Base-by-base conservation (phyloP, 768 basidiomycete genomes). In the Russula foetens region DNA sequence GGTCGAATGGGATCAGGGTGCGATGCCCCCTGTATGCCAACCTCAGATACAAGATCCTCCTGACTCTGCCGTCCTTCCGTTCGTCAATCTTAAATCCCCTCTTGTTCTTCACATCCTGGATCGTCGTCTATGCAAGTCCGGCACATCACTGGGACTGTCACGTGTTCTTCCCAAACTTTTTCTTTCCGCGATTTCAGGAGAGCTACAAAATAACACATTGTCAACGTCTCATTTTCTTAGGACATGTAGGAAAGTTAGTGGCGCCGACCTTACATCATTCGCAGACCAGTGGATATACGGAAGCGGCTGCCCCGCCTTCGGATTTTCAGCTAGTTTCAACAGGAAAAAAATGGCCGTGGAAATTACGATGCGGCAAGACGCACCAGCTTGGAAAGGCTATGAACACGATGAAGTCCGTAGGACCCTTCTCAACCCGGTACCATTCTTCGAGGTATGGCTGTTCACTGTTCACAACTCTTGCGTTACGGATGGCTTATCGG, bases 201-300 rank as follows among this genome's bases (percentile, higher is more conserved):
- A 98, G 69, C 79, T 96, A 68, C 80, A 78, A 28, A 88, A 88
- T 68, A 95, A 93, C 69, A 81, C 84, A 23, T 77, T 99, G 9
- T 91, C 92, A 0, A 98, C 97, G 0, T 87, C 92, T 63, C 82
- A 85, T 23, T 98, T 99, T 74, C 79, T 98, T 61, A 77, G 93
- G 59, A 93, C 84, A 46, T 98, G 95, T 69, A 79, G 95, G 66
- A 98, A 95, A 73, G 89, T 95, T 63, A 91, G 90, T 69, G 92
- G 94, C 11, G 88, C 92, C 19, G 96, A 98, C 69, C 81, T 89
- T 24, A 81, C 89, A 56, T 82, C 84, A 29, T 99, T 99, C 69
- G 91, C 92, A n/a, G 94, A 98, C 69, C 96, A 98, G 71, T 99
- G 97, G 97, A 92, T 99, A 63, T 97, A 94, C 69, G 95, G 95